These are phyloP conservation scores for Papilionanthe hybrid DNA, from an alignment of 116 monocot genomes.

Conservation along the genomic window DNA sequence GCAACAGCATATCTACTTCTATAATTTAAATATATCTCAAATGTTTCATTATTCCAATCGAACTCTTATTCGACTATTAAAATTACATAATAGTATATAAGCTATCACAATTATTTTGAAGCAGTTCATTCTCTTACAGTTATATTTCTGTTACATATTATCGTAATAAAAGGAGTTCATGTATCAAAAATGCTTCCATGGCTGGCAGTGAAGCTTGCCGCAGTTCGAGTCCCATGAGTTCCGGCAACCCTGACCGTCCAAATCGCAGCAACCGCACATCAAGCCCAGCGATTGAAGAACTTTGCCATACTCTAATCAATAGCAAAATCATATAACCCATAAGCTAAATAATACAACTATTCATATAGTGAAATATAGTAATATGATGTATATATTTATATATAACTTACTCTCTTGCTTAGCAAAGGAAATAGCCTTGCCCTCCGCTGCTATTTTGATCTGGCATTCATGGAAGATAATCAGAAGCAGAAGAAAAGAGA, in stretches of 20 bases:
- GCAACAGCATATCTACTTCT: too few relatives aligned
- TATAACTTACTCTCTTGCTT: background rate
- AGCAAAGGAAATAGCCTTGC: background rate
- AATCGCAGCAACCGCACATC: background rate
- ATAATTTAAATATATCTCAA: too few relatives aligned
- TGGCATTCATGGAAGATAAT: background rate
- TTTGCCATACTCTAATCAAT: background rate
- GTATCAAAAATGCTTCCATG: background rate
- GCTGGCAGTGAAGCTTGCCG: background rate
- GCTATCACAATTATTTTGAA: too few relatives aligned
- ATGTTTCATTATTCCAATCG: too few relatives aligned
- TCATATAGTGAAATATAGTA: background rate
- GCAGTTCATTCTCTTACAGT: too few relatives aligned
- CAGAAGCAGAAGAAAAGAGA: background rate
- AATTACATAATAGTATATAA: too few relatives aligned
- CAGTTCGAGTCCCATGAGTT: conserved; percentile 1
- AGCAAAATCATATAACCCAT: background rate
- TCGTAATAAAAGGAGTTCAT: too few relatives aligned
- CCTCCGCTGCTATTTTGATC: background rate
- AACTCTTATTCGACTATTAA: too few relatives aligned
- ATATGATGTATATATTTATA: too few relatives aligned
- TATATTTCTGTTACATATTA: background rate
- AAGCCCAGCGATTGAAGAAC: background rate
- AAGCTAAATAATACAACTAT: background rate
- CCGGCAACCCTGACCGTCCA: background rate